phyloP scores from a whole-genome alignment of 768 basidiomycete species.

The Lactarius deliciosus region DNA sequence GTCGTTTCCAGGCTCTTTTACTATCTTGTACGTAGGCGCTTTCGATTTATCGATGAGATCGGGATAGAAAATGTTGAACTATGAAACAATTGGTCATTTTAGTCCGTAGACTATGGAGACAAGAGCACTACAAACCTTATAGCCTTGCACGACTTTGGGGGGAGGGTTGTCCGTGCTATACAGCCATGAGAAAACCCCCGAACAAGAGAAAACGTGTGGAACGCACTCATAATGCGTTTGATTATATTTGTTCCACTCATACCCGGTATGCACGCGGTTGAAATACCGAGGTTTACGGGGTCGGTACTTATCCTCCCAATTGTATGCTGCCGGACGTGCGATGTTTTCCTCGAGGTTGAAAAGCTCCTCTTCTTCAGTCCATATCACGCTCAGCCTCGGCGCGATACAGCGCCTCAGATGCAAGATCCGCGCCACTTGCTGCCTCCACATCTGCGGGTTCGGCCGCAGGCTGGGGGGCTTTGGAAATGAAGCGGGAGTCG shows the following conservation, averaged over 20 bases:
- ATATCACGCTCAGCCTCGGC: slow-evolving; percentile 90
- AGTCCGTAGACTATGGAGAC: slow-evolving; percentile 19
- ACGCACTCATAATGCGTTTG: slow-evolving; percentile 99
- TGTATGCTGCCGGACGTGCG: slow-evolving; percentile 78
- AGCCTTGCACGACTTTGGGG: slow-evolving; percentile 98
- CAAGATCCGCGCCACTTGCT: slow-evolving; percentile 68
- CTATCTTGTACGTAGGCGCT: slow-evolving; percentile 94
- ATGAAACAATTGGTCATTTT: slow-evolving; percentile 23
- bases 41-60: slow-evolving; percentile 98
- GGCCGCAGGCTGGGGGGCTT: slow-evolving; percentile 58
- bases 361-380: slow-evolving; percentile 93
- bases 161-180: slow-evolving; percentile 94
- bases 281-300: slow-evolving; percentile 98
- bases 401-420: slow-evolving; percentile 86
- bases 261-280: slow-evolving; percentile 98
- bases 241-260: slow-evolving; percentile 99
- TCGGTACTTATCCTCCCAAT: slow-evolving; percentile 98
- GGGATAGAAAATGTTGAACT: slow-evolving; percentile 98
- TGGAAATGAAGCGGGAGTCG: slow-evolving; percentile 85
- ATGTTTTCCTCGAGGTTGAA: slow-evolving; percentile 94
- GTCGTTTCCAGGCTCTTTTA: slow-evolving; percentile 91
- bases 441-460: slow-evolving; percentile 58
- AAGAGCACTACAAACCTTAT: slow-evolving; percentile 60
- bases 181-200: slow-evolving; percentile 30
- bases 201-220: slow-evolving; percentile 12